Evolutionary conservation across 306 rosid species (phyloP).

Genomic region (Vigna angularis): DNA sequence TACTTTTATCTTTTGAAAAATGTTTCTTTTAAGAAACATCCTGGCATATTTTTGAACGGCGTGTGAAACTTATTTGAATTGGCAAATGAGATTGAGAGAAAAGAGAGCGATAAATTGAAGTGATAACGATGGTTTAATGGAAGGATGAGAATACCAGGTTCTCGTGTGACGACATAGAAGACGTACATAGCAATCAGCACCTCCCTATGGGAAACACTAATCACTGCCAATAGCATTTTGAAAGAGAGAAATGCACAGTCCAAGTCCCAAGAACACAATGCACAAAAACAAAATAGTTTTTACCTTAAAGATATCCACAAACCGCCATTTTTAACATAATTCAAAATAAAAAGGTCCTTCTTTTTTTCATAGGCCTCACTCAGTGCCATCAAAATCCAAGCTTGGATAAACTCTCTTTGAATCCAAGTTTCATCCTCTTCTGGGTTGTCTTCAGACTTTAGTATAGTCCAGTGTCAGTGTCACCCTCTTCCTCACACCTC

Average conservation of each 20-base stretch:
- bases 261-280: background rate
- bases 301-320: background rate
- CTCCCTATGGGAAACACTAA: constrained; percentile 23
- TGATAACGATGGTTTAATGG: no score
- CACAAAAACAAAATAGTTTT: background rate
- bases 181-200: background rate
- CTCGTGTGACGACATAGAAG: constrained; percentile 13
- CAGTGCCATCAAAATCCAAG: constrained; percentile 41
- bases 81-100: no score
- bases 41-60: no score
- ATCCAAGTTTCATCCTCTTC: constrained; percentile 67
- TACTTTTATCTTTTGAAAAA: no score
- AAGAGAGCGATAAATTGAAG: no score
- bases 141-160: background rate
- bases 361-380: constrained; percentile 1
- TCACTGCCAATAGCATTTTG: background rate
- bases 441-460: constrained; percentile 47
- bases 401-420: constrained; percentile 76
- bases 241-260: background rate
- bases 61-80: no score
- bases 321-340: constrained; percentile 40
- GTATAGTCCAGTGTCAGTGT: constrained; percentile 50
- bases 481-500: constrained; percentile 44
- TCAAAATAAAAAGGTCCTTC: constrained; percentile 31
- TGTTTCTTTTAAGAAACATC: no score